Evolutionary conservation across 108 stramenopile genomes (phyloP), one percentile per base, ranked within the genome.

Genomic region (Conticribra guillardii): DNA sequence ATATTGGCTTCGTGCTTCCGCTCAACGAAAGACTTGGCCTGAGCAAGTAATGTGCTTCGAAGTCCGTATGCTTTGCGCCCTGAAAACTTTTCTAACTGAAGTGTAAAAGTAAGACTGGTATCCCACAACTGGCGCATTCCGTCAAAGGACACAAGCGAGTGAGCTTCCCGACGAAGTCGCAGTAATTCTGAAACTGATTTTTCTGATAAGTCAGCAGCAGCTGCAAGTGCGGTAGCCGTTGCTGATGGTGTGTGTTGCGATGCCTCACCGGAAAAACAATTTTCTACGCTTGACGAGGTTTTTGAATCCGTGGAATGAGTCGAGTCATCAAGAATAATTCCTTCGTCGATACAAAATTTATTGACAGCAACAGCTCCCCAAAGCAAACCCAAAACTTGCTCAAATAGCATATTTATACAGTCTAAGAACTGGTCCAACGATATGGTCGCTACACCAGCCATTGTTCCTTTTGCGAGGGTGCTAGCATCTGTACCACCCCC

Each of bases 21-120:
- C 64, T 96, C 96, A n/a, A 98, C 82, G 74, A 95, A 98, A 1
- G 88, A 85, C 76, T 95, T 96, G 0, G 95, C 95, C 62, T 98
- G 97, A 0, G 91, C 85, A 26, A 95, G 69, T 15, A 98, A 72
- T 2, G 96, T 96, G 51, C 89, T 89, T 64, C 94, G 75, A n/a
- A 98, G 80, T n/a, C 87, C 88, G 29, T 84, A 90, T 37, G 94
- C 95, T 64, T 88, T 93, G 34, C 74, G 66, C 2, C 90, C 89
- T 14, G 85, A 69, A 37, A 83, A 76, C 37, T 60, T 79, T 86
- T 98, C 96, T 29, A 96, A 64, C 21, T 83, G 79, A 21, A 84
- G 53, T 1, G 89, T 87, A 64, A 96, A 96, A 8, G 64, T 54
- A 9, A 88, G 53, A 60, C 90, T 89, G 16, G 79, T 73, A 74